Evolutionary conservation across 306 rosid genomes (phyloP).

Genomic region (Glycine soja): DNA sequence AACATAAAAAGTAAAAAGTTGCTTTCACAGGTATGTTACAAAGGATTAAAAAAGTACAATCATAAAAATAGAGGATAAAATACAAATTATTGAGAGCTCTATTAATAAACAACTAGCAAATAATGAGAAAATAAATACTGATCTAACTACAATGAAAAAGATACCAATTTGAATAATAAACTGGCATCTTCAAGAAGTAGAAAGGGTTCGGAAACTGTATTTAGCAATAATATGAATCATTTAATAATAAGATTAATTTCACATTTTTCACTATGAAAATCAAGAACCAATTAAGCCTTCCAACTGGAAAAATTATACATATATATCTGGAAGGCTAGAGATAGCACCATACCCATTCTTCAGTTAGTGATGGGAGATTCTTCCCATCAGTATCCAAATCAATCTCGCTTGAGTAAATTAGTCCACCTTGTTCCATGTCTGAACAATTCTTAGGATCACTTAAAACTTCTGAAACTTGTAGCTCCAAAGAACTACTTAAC

Average conservation of each 20-base stretch:
- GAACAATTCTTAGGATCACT: not conserved
- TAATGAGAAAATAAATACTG: not conserved
- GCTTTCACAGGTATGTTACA: no score
- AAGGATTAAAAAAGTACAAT: constrained; percentile 7
- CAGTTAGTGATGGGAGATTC: not conserved
- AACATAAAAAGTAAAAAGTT: no score
- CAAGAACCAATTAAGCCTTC: constrained; percentile 11
- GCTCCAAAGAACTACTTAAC: constrained; percentile 52
- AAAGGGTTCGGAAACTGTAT: not conserved
- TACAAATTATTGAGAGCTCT: not conserved
- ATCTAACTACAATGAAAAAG: not conserved
- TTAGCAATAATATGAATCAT: not conserved
- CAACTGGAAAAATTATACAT: not conserved
- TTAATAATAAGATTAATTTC: constrained; percentile 17
- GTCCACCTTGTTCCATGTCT: not conserved
- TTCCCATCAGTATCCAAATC: not conserved
- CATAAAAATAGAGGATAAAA: constrained; percentile 1
- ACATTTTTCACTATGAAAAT: not conserved
- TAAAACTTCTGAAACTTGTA: constrained; percentile 38
- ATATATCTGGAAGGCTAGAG: not conserved
- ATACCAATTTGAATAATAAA: not conserved
- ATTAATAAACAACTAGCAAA: not conserved
- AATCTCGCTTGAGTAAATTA: not conserved
- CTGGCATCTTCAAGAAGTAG: not conserved
- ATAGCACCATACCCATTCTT: constrained; percentile 3